phyloP scores from a whole-genome alignment of 257 asterid species.

The Cruciata laevipes region DNA sequence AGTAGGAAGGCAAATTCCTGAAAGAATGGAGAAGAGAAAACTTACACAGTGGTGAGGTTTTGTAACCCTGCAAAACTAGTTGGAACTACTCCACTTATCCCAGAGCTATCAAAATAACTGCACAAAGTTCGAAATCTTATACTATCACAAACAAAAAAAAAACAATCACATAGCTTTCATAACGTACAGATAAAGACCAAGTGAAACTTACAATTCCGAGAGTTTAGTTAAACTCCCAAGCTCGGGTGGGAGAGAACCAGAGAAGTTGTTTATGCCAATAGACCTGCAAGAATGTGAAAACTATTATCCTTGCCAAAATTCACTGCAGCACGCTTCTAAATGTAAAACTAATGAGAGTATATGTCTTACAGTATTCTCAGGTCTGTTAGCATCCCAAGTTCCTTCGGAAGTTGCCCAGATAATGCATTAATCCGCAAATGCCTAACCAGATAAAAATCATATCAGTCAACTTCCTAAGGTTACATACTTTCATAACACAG shows the following conservation, averaged over 20 bases:
- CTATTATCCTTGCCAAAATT: background rate
- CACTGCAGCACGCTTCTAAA: background rate
- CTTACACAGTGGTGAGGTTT: slow-evolving; percentile 40
- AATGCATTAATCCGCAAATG: slow-evolving; percentile 46
- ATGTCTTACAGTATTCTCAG: slow-evolving; percentile 45
- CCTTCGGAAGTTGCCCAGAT: slow-evolving; percentile 65
- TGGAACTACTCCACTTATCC: slow-evolving; percentile 54
- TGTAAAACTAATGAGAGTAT: background rate
- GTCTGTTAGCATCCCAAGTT: slow-evolving; percentile 55
- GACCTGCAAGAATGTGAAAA: slow-evolving; percentile 27
- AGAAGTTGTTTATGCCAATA: slow-evolving; percentile 60
- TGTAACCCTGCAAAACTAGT: slow-evolving; percentile 35
- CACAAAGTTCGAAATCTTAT: background rate
- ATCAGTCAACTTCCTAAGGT: background rate
- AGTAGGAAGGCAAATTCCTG: background rate
- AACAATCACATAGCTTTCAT: background rate
- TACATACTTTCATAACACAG: background rate
- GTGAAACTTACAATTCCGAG: slow-evolving; percentile 40
- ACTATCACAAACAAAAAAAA: background rate
- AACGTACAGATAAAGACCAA: background rate
- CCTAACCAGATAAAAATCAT: slow-evolving; percentile 29
- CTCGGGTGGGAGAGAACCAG: slow-evolving; percentile 67
- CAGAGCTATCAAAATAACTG: slow-evolving; percentile 53
- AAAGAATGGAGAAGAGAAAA: slow-evolving; percentile 8
- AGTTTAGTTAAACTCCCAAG: slow-evolving; percentile 57